Conservation (phyloP, 2,329 filamentous ascomycete genomes). For the Helicocarpus griseus region DNA sequence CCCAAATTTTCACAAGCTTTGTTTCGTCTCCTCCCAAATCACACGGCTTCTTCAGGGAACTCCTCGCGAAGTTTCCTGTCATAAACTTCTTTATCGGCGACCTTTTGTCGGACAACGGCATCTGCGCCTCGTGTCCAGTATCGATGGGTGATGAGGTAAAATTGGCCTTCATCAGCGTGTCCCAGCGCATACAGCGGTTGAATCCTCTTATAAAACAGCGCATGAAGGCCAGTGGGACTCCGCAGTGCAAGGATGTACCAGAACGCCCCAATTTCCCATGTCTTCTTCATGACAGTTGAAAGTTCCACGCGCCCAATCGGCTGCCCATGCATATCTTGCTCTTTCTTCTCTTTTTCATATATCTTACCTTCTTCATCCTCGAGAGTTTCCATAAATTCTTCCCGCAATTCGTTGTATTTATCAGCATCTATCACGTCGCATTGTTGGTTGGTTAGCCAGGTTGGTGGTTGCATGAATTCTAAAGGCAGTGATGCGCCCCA, state of each 20-base stretch:
- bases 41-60: background rate
- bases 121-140: background rate
- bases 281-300: slow-evolving; percentile 11
- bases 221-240: slow-evolving; percentile 15
- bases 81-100: background rate
- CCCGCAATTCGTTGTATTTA: slow-evolving; percentile 4
- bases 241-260: slow-evolving; percentile 18
- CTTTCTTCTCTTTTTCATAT: background rate
- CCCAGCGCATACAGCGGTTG: slow-evolving; percentile 9
- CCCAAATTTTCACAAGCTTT: background rate
- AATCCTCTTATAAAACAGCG: slow-evolving; percentile 18
- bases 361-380: background rate
- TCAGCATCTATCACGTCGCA: background rate
- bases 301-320: background rate
- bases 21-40: background rate
- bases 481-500: slow-evolving; percentile 22
- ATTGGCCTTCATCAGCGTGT: background rate
- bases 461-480: slow-evolving; percentile 19
- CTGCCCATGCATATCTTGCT: background rate
- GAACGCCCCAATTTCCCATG: slow-evolving; percentile 16
- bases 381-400: slow-evolving; percentile 9
- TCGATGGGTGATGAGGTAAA: background rate
- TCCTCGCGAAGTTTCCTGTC: background rate
- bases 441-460: slow-evolving; percentile 1
- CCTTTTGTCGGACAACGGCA: background rate